Evolutionary conservation across 2,329 filamentous ascomycete species (phyloP).

Genomic region (Bimuria novae-zelandiae): DNA sequence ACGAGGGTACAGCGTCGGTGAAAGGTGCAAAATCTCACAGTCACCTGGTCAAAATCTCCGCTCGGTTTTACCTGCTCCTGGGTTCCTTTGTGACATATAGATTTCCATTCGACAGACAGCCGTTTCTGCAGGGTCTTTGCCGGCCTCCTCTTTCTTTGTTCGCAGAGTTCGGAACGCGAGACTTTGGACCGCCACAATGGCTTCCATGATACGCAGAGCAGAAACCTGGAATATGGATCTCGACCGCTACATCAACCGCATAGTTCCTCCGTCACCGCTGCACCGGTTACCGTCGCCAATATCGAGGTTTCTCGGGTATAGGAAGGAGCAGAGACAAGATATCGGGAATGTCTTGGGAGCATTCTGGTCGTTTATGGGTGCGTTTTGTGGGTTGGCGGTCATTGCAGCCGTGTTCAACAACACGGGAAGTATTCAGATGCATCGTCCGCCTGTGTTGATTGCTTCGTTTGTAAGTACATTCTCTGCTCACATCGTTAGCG

Average conservation of each 20-base stretch:
- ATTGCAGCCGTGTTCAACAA: constrained; percentile 50
- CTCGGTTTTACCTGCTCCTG: too few relatives aligned
- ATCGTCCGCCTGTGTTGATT: constrained; percentile 51
- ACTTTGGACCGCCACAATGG: constrained; percentile 7
- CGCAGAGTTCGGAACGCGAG: too few relatives aligned
- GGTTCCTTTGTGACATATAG: too few relatives aligned
- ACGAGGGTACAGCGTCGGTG: not conserved
- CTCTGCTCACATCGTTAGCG: not conserved
- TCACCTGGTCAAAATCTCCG: too few relatives aligned
- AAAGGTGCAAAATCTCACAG: too few relatives aligned
- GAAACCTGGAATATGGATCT: constrained; percentile 67
- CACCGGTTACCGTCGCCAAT: constrained; percentile 66
- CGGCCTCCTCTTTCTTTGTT: not conserved
- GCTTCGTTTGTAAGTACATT: constrained; percentile 46
- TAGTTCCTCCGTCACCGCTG: constrained; percentile 69
- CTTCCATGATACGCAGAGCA: constrained; percentile 15
- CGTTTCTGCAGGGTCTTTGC: not conserved
- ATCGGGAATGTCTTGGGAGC: constrained; percentile 50
- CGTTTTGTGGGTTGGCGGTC: constrained; percentile 50
- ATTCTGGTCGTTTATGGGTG: constrained; percentile 50
- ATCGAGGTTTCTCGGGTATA: constrained; percentile 65
- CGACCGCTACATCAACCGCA: constrained; percentile 74
- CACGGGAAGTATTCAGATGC: constrained; percentile 40
- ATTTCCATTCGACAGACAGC: too few relatives aligned
- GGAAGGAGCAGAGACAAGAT: constrained; percentile 44